Evolutionary conservation across 148 eudicot genomes (phyloP).

Genomic region (Pouteria glomerata): DNA sequence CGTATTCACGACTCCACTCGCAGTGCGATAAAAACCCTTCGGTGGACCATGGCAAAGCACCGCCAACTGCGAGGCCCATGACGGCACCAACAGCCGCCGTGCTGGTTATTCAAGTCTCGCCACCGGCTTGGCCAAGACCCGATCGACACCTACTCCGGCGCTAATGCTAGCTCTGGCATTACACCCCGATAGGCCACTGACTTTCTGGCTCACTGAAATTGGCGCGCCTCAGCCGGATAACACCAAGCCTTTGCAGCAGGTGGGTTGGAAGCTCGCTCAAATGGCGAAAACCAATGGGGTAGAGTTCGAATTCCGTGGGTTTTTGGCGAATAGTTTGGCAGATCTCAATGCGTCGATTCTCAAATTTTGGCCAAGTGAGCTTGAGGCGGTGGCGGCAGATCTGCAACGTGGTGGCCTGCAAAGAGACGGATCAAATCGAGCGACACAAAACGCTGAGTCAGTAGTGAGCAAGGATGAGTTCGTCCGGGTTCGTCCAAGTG

Average conservation of each 20-base stretch:
- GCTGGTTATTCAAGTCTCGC: too few species aligned
- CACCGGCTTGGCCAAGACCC: too few species aligned
- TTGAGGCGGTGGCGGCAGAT: conserved; percentile 75
- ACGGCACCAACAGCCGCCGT: too few species aligned
- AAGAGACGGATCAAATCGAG: conserved; percentile 72
- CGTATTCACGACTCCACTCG: too few species aligned
- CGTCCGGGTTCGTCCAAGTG: conserved; percentile 63
- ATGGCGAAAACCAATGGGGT: conserved; percentile 63
- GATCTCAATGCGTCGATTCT: conserved; percentile 56
- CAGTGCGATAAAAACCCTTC: too few species aligned
- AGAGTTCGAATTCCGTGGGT: conserved; percentile 66
- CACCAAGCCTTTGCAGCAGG: conserved; percentile 60
- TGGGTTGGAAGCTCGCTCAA: conserved; percentile 79
- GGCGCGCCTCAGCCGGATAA: conserved; percentile 85
- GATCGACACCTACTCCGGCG: too few species aligned
- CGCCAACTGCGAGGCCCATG: too few species aligned
- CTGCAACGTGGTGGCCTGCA: conserved; percentile 88
- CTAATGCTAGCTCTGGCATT: conserved; percentile 77
- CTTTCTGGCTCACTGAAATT: conserved; percentile 66
- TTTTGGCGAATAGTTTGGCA: conserved; percentile 56
- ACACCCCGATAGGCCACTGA: conserved; percentile 72
- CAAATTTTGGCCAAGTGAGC: conserved; percentile 27
- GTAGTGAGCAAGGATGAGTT: conserved; percentile 55
- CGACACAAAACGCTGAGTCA: conserved; percentile 73
- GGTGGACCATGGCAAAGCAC: too few species aligned